Conservation (phyloP, 208 protist genomes). For the Leishmania tropica region DNA sequence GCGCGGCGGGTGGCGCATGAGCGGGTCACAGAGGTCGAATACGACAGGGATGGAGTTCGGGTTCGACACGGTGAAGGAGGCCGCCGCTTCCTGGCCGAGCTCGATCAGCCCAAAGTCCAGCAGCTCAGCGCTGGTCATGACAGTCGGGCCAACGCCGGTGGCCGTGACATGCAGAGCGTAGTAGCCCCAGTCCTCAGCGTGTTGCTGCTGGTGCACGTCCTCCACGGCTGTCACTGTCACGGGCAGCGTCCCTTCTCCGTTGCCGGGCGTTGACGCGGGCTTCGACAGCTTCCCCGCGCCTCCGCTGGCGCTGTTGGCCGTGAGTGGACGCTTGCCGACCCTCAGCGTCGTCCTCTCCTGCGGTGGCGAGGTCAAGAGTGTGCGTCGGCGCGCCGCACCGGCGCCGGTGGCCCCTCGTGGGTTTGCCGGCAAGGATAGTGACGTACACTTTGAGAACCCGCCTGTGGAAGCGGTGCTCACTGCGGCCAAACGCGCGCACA, state of each 20-base stretch:
- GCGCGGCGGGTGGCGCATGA: conserved; percentile 75
- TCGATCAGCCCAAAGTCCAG: conserved; percentile 92
- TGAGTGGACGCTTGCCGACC: not conserved
- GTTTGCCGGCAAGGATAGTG: conserved; percentile 2
- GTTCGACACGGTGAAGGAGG: conserved; percentile 89
- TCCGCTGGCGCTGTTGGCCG: conserved; percentile 3
- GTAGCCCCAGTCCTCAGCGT: conserved; percentile 53
- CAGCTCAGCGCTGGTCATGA: conserved; percentile 75
- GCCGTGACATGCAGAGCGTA: conserved; percentile 47
- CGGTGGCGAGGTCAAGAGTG: not conserved
- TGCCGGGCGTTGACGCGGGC: not conserved
- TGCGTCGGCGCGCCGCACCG: not conserved
- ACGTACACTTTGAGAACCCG: conserved; percentile 7
- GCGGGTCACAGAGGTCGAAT: conserved; percentile 76
- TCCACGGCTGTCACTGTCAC: conserved; percentile 24
- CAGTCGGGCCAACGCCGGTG: conserved; percentile 72
- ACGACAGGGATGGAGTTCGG: conserved; percentile 81
- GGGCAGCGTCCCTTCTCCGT: not conserved
- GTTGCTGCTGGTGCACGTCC: conserved; percentile 44
- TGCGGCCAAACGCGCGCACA: conserved; percentile 16
- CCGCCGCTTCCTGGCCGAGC: conserved; percentile 61
- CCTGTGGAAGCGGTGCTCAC: conserved; percentile 5
- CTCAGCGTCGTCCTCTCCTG: not conserved
- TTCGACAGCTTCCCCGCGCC: not conserved
- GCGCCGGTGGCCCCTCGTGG: not conserved